Percentiles rank a stretch among this genome's conserved stretches.
Evolutionary conservation across 805 yeast genomes (phyloP).

Genomic region (Candida michaelii): DNA sequence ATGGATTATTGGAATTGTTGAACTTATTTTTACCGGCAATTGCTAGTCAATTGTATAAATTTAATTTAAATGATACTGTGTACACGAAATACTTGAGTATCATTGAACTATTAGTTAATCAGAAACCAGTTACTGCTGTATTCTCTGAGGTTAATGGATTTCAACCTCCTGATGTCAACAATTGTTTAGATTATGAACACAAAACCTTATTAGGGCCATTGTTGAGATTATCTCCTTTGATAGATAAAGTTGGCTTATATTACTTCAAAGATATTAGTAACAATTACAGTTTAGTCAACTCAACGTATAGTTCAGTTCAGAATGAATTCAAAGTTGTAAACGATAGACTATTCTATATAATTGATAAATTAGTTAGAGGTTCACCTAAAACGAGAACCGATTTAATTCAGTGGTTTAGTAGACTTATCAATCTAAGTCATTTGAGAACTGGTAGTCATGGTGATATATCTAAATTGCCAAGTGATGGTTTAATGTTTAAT

Average conservation of each 20-base stretch:
- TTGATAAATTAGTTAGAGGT: slow-evolving; percentile 75
- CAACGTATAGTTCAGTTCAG: slow-evolving; percentile 60
- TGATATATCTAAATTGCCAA: slow-evolving; percentile 60
- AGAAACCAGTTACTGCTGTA: slow-evolving; percentile 60
- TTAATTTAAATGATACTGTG: slow-evolving; percentile 50
- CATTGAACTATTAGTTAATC: slow-evolving; percentile 55
- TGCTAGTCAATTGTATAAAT: slow-evolving; percentile 32
- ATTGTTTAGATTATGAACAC: slow-evolving; percentile 56
- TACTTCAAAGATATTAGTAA: slow-evolving; percentile 35
- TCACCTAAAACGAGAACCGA: slow-evolving; percentile 62
- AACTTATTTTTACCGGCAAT: slow-evolving; percentile 50
- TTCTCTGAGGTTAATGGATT: slow-evolving; percentile 60
- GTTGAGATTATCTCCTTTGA: slow-evolving; percentile 71
- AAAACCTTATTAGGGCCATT: slow-evolving; percentile 76
- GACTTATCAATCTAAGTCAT: slow-evolving; percentile 78
- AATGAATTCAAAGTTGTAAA: slow-evolving; percentile 59
- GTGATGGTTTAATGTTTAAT: slow-evolving; percentile 83
- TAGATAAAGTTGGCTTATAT: slow-evolving; percentile 46
- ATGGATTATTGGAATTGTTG: slow-evolving; percentile 58
- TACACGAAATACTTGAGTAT: slow-evolving; percentile 55
- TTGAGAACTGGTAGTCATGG: slow-evolving; percentile 85
- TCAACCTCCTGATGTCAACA: slow-evolving; percentile 33
- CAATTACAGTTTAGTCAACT: slow-evolving; percentile 27
- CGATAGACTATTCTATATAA: slow-evolving; percentile 65
- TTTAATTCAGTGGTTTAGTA: slow-evolving; percentile 67